These are phyloP conservation scores for Calonectria honghensis DNA, from an alignment of 2,329 filamentous ascomycete species.

Conservation along the genomic window DNA sequence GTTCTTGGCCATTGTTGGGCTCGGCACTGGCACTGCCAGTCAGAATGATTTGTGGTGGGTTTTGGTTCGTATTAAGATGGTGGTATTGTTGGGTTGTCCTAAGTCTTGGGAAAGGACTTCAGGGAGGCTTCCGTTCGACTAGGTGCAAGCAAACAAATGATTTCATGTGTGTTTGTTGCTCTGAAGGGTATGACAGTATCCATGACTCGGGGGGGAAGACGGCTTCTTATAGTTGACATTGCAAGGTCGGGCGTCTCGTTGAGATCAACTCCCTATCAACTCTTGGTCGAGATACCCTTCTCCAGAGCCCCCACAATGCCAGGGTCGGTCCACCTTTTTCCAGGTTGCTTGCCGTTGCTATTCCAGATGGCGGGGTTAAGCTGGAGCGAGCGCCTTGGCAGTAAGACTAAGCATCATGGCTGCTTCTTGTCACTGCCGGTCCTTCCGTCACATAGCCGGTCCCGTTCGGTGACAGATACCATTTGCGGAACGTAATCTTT, in stretches of 20 bases:
- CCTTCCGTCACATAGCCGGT: slow-evolving; percentile 42
- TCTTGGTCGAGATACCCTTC: slow-evolving; percentile 29
- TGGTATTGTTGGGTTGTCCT: not conserved
- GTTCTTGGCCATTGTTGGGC: slow-evolving; percentile 3
- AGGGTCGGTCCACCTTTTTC: slow-evolving; percentile 52
- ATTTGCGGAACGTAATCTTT: slow-evolving; percentile 31
- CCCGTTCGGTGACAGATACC: slow-evolving; percentile 44
- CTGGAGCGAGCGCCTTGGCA: slow-evolving; percentile 52
- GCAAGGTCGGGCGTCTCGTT: slow-evolving; percentile 9
- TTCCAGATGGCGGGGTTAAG: slow-evolving; percentile 52
- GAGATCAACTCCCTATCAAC: slow-evolving; percentile 44
- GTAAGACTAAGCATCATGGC: slow-evolving; percentile 49
- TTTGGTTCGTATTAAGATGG: not conserved
- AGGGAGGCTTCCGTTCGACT: slow-evolving; percentile 52
- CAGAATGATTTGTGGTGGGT: not conserved
- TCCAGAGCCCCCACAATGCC: slow-evolving; percentile 51
- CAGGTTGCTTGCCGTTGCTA: slow-evolving; percentile 48
- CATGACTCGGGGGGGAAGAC: slow-evolving; percentile 30
- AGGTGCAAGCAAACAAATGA: slow-evolving; percentile 44
- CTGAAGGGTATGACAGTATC: not conserved
- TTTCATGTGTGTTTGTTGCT: slow-evolving; percentile 32
- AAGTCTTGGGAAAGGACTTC: slow-evolving; percentile 67
- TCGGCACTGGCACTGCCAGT: not conserved
- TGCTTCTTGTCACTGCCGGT: slow-evolving; percentile 48
- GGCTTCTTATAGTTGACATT: slow-evolving; percentile 49